Base-by-base conservation (phyloP, 139 green algal genomes). In the Ettlia oleoabundans region DNA sequence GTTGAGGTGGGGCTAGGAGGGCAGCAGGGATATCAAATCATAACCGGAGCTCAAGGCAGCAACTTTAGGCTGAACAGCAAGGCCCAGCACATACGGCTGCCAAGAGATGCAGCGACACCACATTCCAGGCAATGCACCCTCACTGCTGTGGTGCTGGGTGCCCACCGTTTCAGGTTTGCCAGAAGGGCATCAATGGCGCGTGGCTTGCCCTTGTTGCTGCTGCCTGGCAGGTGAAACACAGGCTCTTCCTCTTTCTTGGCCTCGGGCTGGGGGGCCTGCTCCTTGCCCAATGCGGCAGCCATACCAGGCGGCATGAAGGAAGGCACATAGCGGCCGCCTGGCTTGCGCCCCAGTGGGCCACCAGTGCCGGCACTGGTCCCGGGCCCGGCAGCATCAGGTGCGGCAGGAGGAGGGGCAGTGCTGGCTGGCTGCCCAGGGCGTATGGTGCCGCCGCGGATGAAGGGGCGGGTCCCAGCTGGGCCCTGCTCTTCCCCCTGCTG, bases 161-260 rank as follows among this genome's bases (percentile, higher is more conserved):
- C 88, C 80, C 71, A 96, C 89, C 87, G 89, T 82, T 97, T 98
- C 40, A 98, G 77, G 65, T 95, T 93, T 78, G 98, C 92, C 75
- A 98, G 89, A 86, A 98, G 92, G 13, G 92, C 81, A 82, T 98
- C 96, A 84, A 98, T 98, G 63, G 93, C 91, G 8, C 91, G 84
- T 0, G 88, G 85, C 88, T 97, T 97, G 73, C 89, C 84, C 32
- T 78, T 86, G 47, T 69, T 28, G 70, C 87, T 82, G 26, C 73
- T 86, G 43, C 76, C 47, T 10, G 73, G 42, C 53, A 78, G 78
- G 55, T 80, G 55, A 73, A 85, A 87, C 61, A 86, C 85, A 3
- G 77, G 65, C 71, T 89, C 51, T 37, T 81, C 75, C 19, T 32
- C 70, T 3, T 51, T n/a, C 47, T 63, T 51, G 70, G n/a, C n/a